Conservation (phyloP, 805 yeast species). For the Candida montana region DNA sequence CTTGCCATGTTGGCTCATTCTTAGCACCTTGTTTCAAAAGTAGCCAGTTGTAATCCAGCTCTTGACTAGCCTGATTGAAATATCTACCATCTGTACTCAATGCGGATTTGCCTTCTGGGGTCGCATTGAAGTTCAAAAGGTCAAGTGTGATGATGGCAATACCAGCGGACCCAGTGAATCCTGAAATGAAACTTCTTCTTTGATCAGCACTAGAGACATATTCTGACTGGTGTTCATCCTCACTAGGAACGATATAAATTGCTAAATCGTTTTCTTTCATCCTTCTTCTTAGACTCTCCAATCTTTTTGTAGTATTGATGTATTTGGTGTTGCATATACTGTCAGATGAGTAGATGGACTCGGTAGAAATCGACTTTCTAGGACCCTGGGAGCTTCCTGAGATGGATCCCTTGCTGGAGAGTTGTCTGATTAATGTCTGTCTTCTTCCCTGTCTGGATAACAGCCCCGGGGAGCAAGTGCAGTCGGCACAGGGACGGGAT, state of each 20-base stretch:
- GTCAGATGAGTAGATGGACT: conserved; percentile 35
- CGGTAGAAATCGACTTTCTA: conserved; percentile 25
- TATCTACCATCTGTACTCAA: conserved; percentile 93
- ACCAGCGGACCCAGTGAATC: conserved; percentile 93
- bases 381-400: conserved; percentile 10
- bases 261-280: conserved; percentile 64
- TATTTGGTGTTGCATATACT: conserved; percentile 33
- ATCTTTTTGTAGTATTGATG: conserved; percentile 55
- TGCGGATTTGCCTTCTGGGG: conserved; percentile 61
- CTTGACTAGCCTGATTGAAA: conserved; percentile 83
- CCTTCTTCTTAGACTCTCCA: conserved; percentile 51
- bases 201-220: conserved; percentile 79
- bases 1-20: conserved; percentile 74
- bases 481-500: conserved; percentile 58
- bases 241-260: conserved; percentile 76
- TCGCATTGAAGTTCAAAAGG: conserved; percentile 34
- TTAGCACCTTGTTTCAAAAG: conserved; percentile 73
- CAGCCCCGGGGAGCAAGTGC: conserved; percentile 83
- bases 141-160: conserved; percentile 72
- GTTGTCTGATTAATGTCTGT: conserved; percentile 45
- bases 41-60: conserved; percentile 75
- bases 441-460: conserved; percentile 62
- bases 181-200: conserved; percentile 77
- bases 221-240: conserved; percentile 92
- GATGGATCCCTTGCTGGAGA: conserved; percentile 23